These are phyloP conservation scores for Neurospora sp. DNA, from an alignment of 495 filamentous ascomycete species.

Conservation along the genomic window DNA sequence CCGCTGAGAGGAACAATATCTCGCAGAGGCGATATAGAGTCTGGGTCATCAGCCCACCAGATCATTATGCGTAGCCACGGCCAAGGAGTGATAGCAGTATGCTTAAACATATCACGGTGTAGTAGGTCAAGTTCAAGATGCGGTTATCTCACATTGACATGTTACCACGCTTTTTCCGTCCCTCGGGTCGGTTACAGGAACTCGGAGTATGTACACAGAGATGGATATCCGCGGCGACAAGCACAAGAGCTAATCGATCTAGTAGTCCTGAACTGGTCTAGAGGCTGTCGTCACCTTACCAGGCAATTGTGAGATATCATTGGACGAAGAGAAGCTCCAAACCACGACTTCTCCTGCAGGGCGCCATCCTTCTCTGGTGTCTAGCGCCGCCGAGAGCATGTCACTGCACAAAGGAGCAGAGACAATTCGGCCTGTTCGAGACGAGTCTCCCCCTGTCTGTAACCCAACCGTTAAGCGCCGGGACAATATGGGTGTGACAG, in stretches of 20 bases:
- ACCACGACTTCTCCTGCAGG: background rate
- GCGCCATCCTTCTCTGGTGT: background rate
- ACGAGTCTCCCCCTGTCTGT: background rate
- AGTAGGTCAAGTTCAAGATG: background rate
- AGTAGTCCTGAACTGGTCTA: background rate
- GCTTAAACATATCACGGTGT: background rate
- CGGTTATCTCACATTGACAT: background rate
- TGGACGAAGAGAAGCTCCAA: background rate
- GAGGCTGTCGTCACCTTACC: background rate
- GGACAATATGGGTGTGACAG: constrained; percentile 6
- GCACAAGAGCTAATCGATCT: background rate
- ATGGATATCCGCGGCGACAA: background rate
- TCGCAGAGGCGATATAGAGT: background rate
- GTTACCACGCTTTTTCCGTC: background rate
- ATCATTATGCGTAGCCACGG: background rate
- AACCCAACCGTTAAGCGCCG: constrained; percentile 12
- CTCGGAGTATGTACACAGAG: background rate
- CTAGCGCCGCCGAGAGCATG: background rate
- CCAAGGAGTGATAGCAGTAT: background rate
- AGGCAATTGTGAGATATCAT: background rate
- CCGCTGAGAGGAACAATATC: background rate
- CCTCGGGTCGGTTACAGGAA: background rate
- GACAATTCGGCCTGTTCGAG: background rate
- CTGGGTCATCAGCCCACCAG: background rate
- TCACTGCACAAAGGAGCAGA: background rate